Evolutionary conservation across 768 basidiomycete species (phyloP).

Genomic region (Lactarius tabidus): DNA sequence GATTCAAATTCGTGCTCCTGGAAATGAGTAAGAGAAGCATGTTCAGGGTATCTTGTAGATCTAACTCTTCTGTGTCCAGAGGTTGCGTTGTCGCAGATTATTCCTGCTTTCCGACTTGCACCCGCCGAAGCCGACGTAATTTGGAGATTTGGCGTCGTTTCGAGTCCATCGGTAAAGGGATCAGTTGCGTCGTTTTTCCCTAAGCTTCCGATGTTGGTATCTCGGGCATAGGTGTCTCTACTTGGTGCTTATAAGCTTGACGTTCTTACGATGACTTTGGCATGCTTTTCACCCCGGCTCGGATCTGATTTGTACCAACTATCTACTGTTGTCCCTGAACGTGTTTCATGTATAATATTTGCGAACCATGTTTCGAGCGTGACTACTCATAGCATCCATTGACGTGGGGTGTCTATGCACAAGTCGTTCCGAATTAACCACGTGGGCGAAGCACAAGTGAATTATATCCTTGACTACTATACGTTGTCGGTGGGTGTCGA

Average conservation of each 20-base stretch:
- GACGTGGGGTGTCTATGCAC: too few species aligned
- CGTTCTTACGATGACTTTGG: too few species aligned
- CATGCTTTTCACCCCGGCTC: background rate
- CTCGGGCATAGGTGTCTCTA: background rate
- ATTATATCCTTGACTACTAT: too few species aligned
- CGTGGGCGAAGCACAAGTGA: too few species aligned
- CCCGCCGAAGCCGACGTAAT: background rate
- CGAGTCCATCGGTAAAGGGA: background rate
- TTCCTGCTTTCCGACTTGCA: background rate
- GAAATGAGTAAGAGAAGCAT: background rate
- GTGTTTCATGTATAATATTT: background rate
- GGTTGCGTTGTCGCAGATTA: background rate
- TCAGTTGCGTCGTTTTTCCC: background rate
- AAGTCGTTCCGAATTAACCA: too few species aligned
- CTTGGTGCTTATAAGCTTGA: background rate
- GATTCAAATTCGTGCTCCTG: slow-evolving; percentile 38
- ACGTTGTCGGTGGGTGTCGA: too few species aligned
- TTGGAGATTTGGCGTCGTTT: background rate
- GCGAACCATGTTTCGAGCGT: background rate
- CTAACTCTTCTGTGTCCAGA: slow-evolving; percentile 27
- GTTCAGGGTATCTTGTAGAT: slow-evolving; percentile 31
- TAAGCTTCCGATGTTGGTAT: background rate
- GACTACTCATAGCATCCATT: background rate
- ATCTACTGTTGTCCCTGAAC: background rate
- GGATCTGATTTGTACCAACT: too few species aligned